Evolutionary conservation across 139 green algal species (phyloP).

Genomic region (Picochlorum sp.): DNA sequence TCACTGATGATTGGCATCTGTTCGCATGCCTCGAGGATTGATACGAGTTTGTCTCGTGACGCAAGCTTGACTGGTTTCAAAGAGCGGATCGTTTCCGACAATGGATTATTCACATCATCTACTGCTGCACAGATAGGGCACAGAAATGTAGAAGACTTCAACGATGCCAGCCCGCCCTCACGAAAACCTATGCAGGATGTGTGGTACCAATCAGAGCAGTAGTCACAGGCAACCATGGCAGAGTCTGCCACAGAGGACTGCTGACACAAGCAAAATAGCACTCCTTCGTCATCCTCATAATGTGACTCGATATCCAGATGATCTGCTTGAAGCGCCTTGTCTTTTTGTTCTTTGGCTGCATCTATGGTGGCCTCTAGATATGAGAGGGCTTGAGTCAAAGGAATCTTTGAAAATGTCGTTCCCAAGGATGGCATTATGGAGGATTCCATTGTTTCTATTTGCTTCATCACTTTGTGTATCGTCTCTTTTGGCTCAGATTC

Average conservation of each 20-base stretch:
- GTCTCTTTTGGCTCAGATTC: constrained; percentile 18
- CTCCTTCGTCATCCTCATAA: constrained; percentile 20
- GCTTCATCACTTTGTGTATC: constrained; percentile 5
- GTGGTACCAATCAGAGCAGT: constrained; percentile 68
- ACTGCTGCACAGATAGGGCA: constrained; percentile 59
- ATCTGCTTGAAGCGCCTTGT: constrained; percentile 21
- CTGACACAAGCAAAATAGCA: constrained; percentile 62
- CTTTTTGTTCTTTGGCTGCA: constrained; percentile 30
- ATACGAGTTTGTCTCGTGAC: constrained; percentile 18
- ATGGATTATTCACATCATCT: constrained; percentile 9
- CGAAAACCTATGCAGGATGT: constrained; percentile 49
- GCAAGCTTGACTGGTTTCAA: constrained; percentile 30
- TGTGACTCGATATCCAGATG: constrained; percentile 16
- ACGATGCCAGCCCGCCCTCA: constrained; percentile 15
- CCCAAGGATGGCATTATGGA: no score
- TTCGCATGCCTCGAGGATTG: constrained; percentile 31
- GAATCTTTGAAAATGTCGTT: no score
- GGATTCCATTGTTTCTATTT: no score
- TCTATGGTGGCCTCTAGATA: constrained; percentile 12
- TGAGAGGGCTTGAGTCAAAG: no score
- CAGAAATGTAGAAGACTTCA: constrained; percentile 28
- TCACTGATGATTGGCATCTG: constrained; percentile 23
- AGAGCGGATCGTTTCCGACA: constrained; percentile 16
- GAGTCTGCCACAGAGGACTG: constrained; percentile 32
- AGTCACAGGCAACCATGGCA: constrained; percentile 53